Evolutionary conservation across 192 early-diverging fungal species (phyloP), one percentile per base, ranked within the genome.

Genomic region (Lobosporangium transversale): DNA sequence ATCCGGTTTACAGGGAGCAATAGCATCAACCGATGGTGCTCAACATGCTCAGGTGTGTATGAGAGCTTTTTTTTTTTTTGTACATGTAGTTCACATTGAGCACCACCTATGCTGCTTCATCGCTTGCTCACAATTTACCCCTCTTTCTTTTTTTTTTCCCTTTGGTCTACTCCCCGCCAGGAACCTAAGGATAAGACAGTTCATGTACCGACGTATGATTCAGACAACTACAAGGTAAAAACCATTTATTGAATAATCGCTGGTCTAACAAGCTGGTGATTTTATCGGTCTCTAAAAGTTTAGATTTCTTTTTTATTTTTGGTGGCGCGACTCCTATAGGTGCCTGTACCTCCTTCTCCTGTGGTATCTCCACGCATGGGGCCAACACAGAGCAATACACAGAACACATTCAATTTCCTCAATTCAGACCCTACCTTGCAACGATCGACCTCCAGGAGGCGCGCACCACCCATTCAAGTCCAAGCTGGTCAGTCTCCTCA

Each of bases 161-260:
- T 10, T 40, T 40, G 37, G 37, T 40, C 45, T 36, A 37, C 43
- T 24, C 26, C 53, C 35, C 54, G 32, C 4, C 45, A 60, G 49
- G 71, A 75, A 20, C 26, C 14, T 18, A 44, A 47, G 31, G 71
- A 75, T 47, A 49, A 33, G n/a, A 58, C 60, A n/a, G 31, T 23
- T 27, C 70, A 74, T 48, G 26, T 53, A 3, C 60, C 49, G 10
- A 18, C 35, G 15, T 57, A 63, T 24, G 71, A 75, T 59, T 75
- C 71, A 32, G 52, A 33, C 50, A 76, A 76, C 53, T 76, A 76
- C 48, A 76, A 76, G 58, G 71, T 75, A 59, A 52, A 33, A 24
- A 26, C 23, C 21, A 10, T 8, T 49, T 1, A 21, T 8, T 21
- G 20, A 49, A 14, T 21, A 21, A 49, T 21, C 47, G 23, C 1